phyloP scores from a whole-genome alignment of 352 stramenopile genomes.

The Phytopythium delawarense region DNA sequence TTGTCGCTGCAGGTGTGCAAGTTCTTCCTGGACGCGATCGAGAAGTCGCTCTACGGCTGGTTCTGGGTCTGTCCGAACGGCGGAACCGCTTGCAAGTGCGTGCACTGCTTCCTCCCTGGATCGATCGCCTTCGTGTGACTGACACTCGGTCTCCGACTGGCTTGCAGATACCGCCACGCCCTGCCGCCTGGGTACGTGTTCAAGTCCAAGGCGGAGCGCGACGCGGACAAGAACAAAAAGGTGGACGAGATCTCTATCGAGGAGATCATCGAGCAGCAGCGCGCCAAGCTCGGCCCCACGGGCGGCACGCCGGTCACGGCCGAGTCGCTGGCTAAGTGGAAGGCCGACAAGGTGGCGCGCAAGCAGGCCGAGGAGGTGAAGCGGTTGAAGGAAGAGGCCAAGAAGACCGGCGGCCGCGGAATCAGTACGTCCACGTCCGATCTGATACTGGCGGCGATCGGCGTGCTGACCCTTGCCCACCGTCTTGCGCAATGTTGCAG shows the following conservation, averaged over 20 bases:
- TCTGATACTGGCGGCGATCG: not conserved
- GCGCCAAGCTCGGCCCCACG: slow-evolving; percentile 79
- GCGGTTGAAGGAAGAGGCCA: slow-evolving; percentile 79
- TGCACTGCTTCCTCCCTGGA: slow-evolving; percentile 1
- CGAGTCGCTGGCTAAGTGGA: slow-evolving; percentile 88
- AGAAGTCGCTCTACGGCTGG: slow-evolving; percentile 88
- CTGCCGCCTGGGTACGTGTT: slow-evolving; percentile 86
- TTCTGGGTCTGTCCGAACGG: slow-evolving; percentile 90
- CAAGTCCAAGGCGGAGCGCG: slow-evolving; percentile 85
- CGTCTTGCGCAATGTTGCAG: slow-evolving; percentile 32
- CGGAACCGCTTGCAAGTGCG: slow-evolving; percentile 70
- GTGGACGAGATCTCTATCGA: slow-evolving; percentile 84
- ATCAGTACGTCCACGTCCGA: slow-evolving; percentile 61
- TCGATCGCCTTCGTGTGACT: not conserved
- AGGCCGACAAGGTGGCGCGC: slow-evolving; percentile 73
- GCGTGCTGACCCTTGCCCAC: slow-evolving; percentile 5
- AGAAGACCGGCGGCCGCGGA: slow-evolving; percentile 77
- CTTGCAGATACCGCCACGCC: slow-evolving; percentile 73
- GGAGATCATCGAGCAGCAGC: slow-evolving; percentile 90
- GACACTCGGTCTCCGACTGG: not conserved
- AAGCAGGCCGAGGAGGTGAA: slow-evolving; percentile 83
- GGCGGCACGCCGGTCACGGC: slow-evolving; percentile 86
- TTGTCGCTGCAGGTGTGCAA: slow-evolving; percentile 53
- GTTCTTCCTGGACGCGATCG: slow-evolving; percentile 88
- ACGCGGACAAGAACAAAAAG: slow-evolving; percentile 82